Percentiles rank a stretch among this genome's conserved stretches.
Evolutionary conservation across 2,329 filamentous ascomycete genomes (phyloP).

Genomic region (Arthrobotrys sinensis): DNA sequence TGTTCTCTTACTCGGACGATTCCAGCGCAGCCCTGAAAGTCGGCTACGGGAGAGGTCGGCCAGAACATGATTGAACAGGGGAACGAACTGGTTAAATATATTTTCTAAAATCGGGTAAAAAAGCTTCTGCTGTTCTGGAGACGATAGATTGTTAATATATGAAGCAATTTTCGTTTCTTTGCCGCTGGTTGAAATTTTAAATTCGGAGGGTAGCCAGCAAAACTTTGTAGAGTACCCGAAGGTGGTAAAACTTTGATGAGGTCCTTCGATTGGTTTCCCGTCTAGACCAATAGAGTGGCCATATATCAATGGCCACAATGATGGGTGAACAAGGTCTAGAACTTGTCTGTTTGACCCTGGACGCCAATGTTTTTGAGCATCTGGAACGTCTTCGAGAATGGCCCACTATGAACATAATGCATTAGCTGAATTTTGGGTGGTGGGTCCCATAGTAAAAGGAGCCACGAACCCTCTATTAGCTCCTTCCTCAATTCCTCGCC

Average conservation of each 20-base stretch:
- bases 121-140: neutral
- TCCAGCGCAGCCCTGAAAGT: neutral
- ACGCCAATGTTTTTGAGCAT: slow-evolving; percentile 74
- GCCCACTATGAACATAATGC: slow-evolving; percentile 65
- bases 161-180: slow-evolving; percentile 32
- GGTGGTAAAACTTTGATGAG: too few relatives aligned
- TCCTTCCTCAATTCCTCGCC: slow-evolving; percentile 40
- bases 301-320: slow-evolving; percentile 75
- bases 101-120: slow-evolving; percentile 32
- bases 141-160: slow-evolving; percentile 43
- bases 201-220: slow-evolving; percentile 45
- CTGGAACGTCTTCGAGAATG: slow-evolving; percentile 71
- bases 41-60: neutral
- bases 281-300: slow-evolving; percentile 64
- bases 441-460: too few relatives aligned
- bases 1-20: too few relatives aligned
- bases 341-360: slow-evolving; percentile 74
- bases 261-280: too few relatives aligned
- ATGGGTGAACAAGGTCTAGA: slow-evolving; percentile 76
- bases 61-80: slow-evolving; percentile 40
- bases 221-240: neutral
- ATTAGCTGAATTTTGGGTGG: slow-evolving; percentile 63
- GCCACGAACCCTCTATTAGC: slow-evolving; percentile 35
- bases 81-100: slow-evolving; percentile 43
- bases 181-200: slow-evolving; percentile 14